Conservation (phyloP, 139 green algal genomes). For the Chlorella sp. region DNA sequence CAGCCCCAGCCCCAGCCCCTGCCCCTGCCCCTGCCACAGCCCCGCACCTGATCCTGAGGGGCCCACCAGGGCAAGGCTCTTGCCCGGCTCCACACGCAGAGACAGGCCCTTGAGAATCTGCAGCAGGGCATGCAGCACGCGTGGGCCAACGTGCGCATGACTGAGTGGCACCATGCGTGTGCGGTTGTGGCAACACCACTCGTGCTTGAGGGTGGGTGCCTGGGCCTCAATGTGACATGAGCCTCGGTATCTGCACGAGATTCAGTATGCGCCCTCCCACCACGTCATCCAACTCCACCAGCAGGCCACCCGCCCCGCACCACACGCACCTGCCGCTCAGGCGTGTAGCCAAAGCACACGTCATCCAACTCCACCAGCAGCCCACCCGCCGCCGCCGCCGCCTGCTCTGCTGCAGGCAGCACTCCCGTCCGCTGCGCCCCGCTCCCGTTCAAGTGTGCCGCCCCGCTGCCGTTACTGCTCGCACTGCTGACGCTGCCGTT, state of each 20-base stretch:
- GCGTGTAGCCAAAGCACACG: slow-evolving; percentile 64
- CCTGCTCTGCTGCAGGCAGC: slow-evolving; percentile 24
- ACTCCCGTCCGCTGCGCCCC: slow-evolving; percentile 7
- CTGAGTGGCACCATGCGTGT: too few relatives aligned
- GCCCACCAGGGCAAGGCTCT: slow-evolving; percentile 86
- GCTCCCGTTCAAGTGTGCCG: too few relatives aligned
- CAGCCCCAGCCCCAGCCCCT: too few relatives aligned
- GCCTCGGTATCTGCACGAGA: too few relatives aligned
- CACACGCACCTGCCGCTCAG: slow-evolving; percentile 37
- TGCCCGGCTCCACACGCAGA: slow-evolving; percentile 49
- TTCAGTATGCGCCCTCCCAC: too few relatives aligned
- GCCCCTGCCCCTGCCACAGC: not conserved
- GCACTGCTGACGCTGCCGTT: not conserved
- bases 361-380: slow-evolving; percentile 54
- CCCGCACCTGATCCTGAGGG: slow-evolving; percentile 45
- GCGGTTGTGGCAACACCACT: too few relatives aligned
- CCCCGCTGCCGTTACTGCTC: not conserved
- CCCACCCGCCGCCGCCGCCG: slow-evolving; percentile 8
- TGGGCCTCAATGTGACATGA: too few relatives aligned
- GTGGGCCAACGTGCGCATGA: too few relatives aligned
- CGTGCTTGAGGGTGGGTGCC: too few relatives aligned
- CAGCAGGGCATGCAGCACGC: slow-evolving; percentile 27
- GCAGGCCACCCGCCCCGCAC: too few relatives aligned
- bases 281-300: too few relatives aligned
- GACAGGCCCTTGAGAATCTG: slow-evolving; percentile 29